Conservation (phyloP, 257 asterid species). For the Solanum rostratum region DNA sequence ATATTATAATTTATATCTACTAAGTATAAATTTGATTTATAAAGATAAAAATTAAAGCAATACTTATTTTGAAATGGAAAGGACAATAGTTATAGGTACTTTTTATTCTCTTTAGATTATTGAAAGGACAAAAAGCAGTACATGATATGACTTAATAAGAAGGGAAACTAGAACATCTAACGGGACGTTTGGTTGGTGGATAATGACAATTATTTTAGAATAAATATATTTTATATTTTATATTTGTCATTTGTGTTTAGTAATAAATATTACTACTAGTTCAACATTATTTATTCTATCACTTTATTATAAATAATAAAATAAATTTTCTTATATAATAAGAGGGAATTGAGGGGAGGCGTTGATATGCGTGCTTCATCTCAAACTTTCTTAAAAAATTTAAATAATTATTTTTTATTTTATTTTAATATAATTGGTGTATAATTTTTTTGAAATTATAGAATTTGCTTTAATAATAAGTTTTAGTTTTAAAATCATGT, state of each 20-base stretch:
- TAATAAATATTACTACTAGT: neutral
- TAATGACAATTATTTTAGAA: neutral
- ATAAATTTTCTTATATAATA: too few species aligned
- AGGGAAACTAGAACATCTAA: neutral
- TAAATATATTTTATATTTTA: too few species aligned
- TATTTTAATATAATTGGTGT: too few species aligned
- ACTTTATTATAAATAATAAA: neutral
- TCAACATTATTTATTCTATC: neutral
- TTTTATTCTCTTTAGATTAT: neutral
- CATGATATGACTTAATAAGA: neutral
- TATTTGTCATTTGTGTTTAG: neutral
- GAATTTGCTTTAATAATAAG: too few species aligned
- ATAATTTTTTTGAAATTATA: too few species aligned
- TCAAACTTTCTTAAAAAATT: too few species aligned
- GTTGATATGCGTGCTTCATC: too few species aligned
- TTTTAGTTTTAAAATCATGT: too few species aligned
- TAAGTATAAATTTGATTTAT: neutral
- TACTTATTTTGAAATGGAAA: neutral
- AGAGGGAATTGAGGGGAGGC: too few species aligned
- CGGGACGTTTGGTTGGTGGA: neutral
- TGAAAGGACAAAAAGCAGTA: neutral
- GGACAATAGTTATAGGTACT: neutral
- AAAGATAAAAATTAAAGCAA: neutral
- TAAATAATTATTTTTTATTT: too few species aligned
- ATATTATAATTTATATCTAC: neutral